Base-by-base conservation (phyloP, 257 asterid species). In the Penstemon eatonii region DNA sequence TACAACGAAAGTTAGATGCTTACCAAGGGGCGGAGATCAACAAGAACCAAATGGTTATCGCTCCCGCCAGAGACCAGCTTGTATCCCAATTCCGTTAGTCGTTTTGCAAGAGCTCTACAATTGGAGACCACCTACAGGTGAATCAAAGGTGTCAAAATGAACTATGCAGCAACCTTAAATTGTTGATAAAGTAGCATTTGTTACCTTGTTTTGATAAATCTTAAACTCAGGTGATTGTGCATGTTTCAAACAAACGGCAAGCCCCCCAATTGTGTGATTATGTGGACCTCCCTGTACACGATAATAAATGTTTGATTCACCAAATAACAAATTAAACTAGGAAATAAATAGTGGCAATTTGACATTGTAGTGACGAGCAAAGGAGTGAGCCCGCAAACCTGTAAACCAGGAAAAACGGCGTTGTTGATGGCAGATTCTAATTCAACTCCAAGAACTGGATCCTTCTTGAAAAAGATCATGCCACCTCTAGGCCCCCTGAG, bases 401-500 rank as follows among this genome's bases (percentile, higher is more conserved):
- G 99, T 70, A 89, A 79, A 67, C 97, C 96, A 2, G 97, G 97
- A 42, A 91, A 89, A 55, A 89, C 97, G 50, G 99, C 96, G 73
- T 89, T 89, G 54, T 94, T 94, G 58, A 94, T 84, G 53, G 95
- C 92, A 59, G 97, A 50, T 80, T 94, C 97, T 65, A 94, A 77
- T 70, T 91, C 93, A 60, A 89, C 81, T 41, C 96, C 96, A 18
- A 86, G 80, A 78, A 91, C 80, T 52, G 96, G 95, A 50, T 89
- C 95, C 82, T 87, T 91, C 86, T 75, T 89, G 93, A 91, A 94
- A 76, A 94, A 94, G 71, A 94, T 94, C 96, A 94, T 94, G 78
- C 97, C 96, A 18, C 97, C 99, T 78, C 99, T 85, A 4, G 97
- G 97, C 47, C 99, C 99, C 79, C 99, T 83, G 68, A 91, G 89